Base-by-base conservation (phyloP, 441 rosid genomes). In the Euphorbia schlechtendalii region DNA sequence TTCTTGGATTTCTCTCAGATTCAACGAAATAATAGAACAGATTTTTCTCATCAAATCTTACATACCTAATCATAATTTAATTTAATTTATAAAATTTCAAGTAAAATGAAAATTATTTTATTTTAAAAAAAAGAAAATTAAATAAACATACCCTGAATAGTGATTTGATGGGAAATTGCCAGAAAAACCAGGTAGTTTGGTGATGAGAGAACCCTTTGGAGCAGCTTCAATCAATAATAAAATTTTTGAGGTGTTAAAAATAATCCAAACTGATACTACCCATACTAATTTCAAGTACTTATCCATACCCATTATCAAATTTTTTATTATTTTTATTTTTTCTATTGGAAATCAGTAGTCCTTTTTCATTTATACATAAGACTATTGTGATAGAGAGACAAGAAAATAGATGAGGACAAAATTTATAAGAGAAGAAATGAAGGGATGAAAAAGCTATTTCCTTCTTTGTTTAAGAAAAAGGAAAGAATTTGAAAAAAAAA, bases 1-100 rank as follows among this genome's bases (percentile, higher is more conserved):
- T 71, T 3, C 64, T 12, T 4, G 92, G 84, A 34, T 69, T 76
- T 61, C 87, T 78, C 61, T 84, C 92, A 0, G 92, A 86, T 28
- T 70, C 76, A 7, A 77, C 71, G 5, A 86, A 78, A 74, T 86
- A 84, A 73, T 84, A 86, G 80, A 84, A 86, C 3, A 86, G 76
- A 36, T 76, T 78, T 76, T 81, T 84, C 18, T 66, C 66, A 5
- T 58, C 76, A 5, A 81, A 57, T 27, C 54, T 81, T 64, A 86
- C 72, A 71, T 84, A 84, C 64, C 88, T 85, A 51, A 24, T 24
- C 0, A 12, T 5, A 27, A 3, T 0, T 3, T 22, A 24, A 54
- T 14, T n/a, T 3, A 34, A 4, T 14, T 17, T 36, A n/a, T 36
- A 36, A 3, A 41, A 14, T 15, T 30, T 5, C 0, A 21, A 9